These are phyloP conservation scores for Xenosphaeropsis pyriputrescens DNA, from an alignment of 2,329 filamentous ascomycete species.

Conservation along the genomic window DNA sequence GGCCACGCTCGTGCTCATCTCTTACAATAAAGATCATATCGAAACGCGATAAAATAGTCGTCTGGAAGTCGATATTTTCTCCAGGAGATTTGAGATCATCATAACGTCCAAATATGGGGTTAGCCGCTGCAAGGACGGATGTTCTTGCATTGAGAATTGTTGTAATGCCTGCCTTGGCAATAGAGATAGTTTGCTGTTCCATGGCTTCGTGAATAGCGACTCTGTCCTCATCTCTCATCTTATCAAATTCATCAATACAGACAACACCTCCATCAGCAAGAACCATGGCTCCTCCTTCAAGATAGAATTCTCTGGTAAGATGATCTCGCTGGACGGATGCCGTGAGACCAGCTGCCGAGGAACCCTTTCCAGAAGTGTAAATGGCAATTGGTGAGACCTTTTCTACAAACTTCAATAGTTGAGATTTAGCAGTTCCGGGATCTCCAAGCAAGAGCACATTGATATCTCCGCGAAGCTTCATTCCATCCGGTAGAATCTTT, in stretches of 20 bases:
- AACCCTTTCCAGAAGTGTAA: constrained; percentile 97
- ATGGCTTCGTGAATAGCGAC: constrained; percentile 99
- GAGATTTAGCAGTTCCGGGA: constrained; percentile 94
- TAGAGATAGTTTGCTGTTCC: constrained; percentile 99
- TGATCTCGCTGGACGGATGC: constrained; percentile 92
- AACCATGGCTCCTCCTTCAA: constrained; percentile 97
- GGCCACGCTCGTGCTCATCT: constrained; percentile 79
- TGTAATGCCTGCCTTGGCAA: constrained; percentile 96
- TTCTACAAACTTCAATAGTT: constrained; percentile 93
- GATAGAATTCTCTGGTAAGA: constrained; percentile 87
- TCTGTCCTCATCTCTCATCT: constrained; percentile 96
- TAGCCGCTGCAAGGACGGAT: constrained; percentile 87
- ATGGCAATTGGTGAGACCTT: constrained; percentile 94
- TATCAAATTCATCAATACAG: constrained; percentile 98
- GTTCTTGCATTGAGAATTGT: constrained; percentile 95
- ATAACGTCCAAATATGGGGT: constrained; percentile 94
- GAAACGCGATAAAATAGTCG: constrained; percentile 93
- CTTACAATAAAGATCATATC: constrained; percentile 99
- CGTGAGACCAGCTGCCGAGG: constrained; percentile 91
- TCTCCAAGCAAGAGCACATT: constrained; percentile 95
- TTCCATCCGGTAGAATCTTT: constrained; percentile 93
- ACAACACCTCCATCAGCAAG: constrained; percentile 93
- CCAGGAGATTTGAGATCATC: constrained; percentile 96
- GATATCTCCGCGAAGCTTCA: constrained; percentile 95
- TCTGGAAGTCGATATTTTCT: constrained; percentile 99